Conservation (phyloP, 225 moss, liverwort and hornwort species). For the Thuidium tamariscinum region DNA sequence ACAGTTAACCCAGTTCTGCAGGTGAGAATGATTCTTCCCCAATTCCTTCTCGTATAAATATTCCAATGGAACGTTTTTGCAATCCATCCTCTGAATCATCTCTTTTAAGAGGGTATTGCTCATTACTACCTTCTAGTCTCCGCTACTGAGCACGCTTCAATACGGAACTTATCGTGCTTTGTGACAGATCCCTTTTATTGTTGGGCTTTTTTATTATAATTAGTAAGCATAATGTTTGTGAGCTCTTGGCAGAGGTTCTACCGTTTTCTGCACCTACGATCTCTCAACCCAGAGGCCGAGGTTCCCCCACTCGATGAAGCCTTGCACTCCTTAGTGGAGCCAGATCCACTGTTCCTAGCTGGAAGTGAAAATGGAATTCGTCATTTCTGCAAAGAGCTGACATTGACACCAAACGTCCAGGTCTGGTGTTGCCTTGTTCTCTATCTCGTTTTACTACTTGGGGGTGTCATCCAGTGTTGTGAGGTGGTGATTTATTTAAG, state of each 20-base stretch:
- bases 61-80: not conserved
- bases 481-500: not conserved
- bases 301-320: constrained; percentile 62
- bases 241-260: constrained; percentile 65
- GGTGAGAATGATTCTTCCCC: constrained; percentile 23
- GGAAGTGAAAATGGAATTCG: constrained; percentile 31
- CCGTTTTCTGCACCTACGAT: constrained; percentile 55
- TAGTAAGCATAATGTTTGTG: not conserved
- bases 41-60: not conserved
- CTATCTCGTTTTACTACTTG: not conserved
- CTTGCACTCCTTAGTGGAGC: constrained; percentile 53
- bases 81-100: not conserved
- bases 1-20: constrained; percentile 81
- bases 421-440: constrained; percentile 19
- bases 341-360: constrained; percentile 22
- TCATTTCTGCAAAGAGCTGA: constrained; percentile 43
- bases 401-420: constrained; percentile 61
- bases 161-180: not conserved
- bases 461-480: not conserved
- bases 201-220: not conserved
- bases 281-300: constrained; percentile 48
- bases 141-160: not conserved
- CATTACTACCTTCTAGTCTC: not conserved
- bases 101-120: not conserved
- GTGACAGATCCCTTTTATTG: not conserved